phyloP scores from a whole-genome alignment of 1,284 basidiomycete genomes.

The Phaffia rhodozyma region DNA sequence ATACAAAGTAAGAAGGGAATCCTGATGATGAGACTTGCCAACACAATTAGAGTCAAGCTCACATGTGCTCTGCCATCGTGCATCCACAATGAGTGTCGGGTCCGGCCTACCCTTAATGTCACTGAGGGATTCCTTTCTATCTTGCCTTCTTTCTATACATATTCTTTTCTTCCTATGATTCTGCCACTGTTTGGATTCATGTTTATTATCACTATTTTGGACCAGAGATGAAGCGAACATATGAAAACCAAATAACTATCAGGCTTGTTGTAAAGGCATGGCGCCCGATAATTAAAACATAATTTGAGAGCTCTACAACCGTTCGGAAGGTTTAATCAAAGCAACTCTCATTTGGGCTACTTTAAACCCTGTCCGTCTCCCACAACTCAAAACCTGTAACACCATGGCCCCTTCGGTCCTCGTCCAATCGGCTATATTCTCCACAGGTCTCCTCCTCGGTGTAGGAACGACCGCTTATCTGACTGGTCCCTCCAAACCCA shows the following conservation, averaged over 20 bases:
- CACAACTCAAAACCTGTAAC: background rate
- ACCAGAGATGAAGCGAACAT: no score
- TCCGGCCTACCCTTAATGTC: conserved; percentile 1
- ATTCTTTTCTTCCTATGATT: no score
- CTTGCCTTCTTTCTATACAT: background rate
- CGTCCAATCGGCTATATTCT: conserved; percentile 1
- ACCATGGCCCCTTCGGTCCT: conserved; percentile 12
- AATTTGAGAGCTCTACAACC: no score
- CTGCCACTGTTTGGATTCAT: no score
- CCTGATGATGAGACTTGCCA: conserved; percentile 15
- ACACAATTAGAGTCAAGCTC: conserved; percentile 11
- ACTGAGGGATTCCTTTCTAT: conserved; percentile 4
- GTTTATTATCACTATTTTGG: no score
- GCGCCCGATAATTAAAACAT: no score
- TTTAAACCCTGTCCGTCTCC: no score
- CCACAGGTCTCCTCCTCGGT: conserved; percentile 7
- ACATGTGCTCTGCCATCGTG: conserved; percentile 9
- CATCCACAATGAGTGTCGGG: conserved; percentile 8
- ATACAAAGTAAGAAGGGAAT: background rate
- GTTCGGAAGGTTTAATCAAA: no score
- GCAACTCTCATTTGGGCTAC: no score
- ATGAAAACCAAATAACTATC: no score
- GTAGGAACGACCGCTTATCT: conserved; percentile 5
- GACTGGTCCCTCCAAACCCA: background rate
- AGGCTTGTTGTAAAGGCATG: no score